Percentiles rank a stretch among this genome's conserved stretches.
Conservation (phyloP, 371 early-diverging fungal genomes). For the Chytridium lagenaria region DNA sequence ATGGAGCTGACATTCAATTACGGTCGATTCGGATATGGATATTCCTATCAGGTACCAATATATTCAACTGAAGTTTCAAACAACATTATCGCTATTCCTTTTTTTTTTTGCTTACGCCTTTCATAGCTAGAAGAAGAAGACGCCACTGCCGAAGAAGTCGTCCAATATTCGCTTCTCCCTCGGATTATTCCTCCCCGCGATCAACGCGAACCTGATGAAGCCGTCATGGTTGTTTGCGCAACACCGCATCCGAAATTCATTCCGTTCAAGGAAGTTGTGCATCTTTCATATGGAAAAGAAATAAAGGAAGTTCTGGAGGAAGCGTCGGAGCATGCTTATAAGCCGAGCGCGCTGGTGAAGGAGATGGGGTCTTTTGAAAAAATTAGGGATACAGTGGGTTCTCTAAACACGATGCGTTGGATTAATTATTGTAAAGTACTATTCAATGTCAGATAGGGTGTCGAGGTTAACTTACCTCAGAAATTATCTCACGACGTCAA, state of each 20-base stretch:
- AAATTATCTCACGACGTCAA: conserved; percentile 30
- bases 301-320: conserved; percentile 33
- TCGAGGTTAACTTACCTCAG: conserved; percentile 38
- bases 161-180: conserved; percentile 48
- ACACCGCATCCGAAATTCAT: conserved; percentile 46
- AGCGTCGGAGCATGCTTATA: conserved; percentile 21
- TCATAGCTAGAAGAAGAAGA: conserved; percentile 43
- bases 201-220: conserved; percentile 35
- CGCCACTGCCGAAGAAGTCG: conserved; percentile 34
- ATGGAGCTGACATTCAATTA: conserved; percentile 53
- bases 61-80: no score
- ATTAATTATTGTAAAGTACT: no score
- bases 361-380: conserved; percentile 29
- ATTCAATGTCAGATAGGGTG: conserved; percentile 32
- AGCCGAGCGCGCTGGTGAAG: conserved; percentile 31
- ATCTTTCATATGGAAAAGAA: conserved; percentile 47
- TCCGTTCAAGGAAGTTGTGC: conserved; percentile 38
- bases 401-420: no score
- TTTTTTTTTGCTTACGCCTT: background rate
- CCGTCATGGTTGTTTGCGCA: conserved; percentile 45
- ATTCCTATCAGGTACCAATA: conserved; percentile 39
- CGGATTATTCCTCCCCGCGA: conserved; percentile 40
- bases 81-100: no score
- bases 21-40: conserved; percentile 53
- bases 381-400: conserved; percentile 30